phyloP scores from a whole-genome alignment of 345 rosid genomes.

The Hypericum androsaemum region DNA sequence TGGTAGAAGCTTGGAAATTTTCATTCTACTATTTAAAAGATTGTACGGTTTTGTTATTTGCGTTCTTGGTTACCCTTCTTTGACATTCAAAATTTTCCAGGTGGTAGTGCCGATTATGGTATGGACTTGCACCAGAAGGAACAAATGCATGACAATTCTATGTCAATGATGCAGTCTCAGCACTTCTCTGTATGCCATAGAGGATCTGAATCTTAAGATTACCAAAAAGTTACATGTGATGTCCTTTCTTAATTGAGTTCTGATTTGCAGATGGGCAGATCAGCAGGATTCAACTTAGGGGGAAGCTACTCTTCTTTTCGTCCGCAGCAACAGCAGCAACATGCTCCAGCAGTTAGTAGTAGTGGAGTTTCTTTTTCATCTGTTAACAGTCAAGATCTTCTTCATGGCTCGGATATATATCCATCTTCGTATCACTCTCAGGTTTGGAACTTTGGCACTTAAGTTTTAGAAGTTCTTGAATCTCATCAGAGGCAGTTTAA shows the following conservation, averaged over 20 bases:
- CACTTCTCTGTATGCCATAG: slow-evolving; percentile 70
- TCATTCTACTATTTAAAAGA: too few species aligned
- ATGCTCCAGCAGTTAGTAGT: slow-evolving; percentile 68
- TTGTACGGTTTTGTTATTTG: too few species aligned
- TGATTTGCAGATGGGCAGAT: slow-evolving; percentile 68
- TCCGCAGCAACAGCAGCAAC: slow-evolving; percentile 80
- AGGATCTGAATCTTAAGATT: too few species aligned
- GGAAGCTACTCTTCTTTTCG: slow-evolving; percentile 81
- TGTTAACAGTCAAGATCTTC: slow-evolving; percentile 62
- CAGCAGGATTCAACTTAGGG: slow-evolving; percentile 82
- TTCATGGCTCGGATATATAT: slow-evolving; percentile 75
- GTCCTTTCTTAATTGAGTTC: not conserved
- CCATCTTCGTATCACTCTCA: slow-evolving; percentile 82
- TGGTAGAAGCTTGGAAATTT: too few species aligned
- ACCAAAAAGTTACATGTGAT: not conserved
- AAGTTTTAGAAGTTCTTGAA: slow-evolving; percentile 9
- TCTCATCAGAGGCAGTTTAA: not conserved
- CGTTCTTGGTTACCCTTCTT: too few species aligned
- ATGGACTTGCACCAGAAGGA: slow-evolving; percentile 97
- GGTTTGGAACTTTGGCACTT: slow-evolving; percentile 38
- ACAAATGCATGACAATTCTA: slow-evolving; percentile 81
- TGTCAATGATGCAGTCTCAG: slow-evolving; percentile 98
- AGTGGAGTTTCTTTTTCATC: slow-evolving; percentile 49
- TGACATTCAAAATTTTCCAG: slow-evolving; percentile 44
- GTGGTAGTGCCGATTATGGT: slow-evolving; percentile 83